Percentiles rank a stretch among this genome's conserved stretches.
Conservation (phyloP, 352 stramenopile species). For the Plasmopara muralis region DNA sequence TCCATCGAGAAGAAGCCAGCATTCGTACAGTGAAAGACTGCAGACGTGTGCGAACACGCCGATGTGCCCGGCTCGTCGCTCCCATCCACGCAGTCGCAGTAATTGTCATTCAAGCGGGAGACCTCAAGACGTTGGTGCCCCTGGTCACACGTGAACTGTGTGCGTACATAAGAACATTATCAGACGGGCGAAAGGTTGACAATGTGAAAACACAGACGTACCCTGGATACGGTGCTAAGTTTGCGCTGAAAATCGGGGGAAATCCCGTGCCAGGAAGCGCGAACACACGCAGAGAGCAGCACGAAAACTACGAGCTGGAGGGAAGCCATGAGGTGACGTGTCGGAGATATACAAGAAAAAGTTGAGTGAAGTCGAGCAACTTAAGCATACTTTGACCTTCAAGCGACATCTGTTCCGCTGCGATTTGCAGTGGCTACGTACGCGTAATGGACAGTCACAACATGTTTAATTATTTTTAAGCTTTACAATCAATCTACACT, state of each 20-base stretch:
- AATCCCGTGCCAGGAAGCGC: slow-evolving; percentile 31
- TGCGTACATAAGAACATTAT: not conserved
- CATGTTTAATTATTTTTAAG: slow-evolving; percentile 17
- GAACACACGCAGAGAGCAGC: slow-evolving; percentile 13
- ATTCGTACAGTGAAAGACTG: slow-evolving; percentile 37
- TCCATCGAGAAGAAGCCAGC: slow-evolving; percentile 45
- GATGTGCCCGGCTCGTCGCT: slow-evolving; percentile 87
- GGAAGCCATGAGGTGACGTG: slow-evolving; percentile 28
- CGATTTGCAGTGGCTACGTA: too few species aligned
- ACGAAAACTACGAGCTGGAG: slow-evolving; percentile 12
- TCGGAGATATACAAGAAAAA: not conserved
- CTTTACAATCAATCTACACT: not conserved
- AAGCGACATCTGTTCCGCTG: not conserved
- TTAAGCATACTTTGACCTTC: not conserved
- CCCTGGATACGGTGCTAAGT: slow-evolving; percentile 27
- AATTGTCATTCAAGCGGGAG: slow-evolving; percentile 87
- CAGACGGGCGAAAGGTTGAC: slow-evolving; percentile 1
- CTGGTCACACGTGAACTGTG: slow-evolving; percentile 67
- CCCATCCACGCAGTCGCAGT: slow-evolving; percentile 91
- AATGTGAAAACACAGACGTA: slow-evolving; percentile 16
- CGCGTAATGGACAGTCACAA: too few species aligned
- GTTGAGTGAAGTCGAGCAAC: not conserved
- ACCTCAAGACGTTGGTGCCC: slow-evolving; percentile 46
- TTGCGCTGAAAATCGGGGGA: slow-evolving; percentile 35
- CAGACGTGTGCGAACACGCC: slow-evolving; percentile 47